A percentile compares a stretch with the other conserved stretches of the same genome.
Conservation (phyloP, 345 rosid genomes). For the Kandelia obovata region DNA sequence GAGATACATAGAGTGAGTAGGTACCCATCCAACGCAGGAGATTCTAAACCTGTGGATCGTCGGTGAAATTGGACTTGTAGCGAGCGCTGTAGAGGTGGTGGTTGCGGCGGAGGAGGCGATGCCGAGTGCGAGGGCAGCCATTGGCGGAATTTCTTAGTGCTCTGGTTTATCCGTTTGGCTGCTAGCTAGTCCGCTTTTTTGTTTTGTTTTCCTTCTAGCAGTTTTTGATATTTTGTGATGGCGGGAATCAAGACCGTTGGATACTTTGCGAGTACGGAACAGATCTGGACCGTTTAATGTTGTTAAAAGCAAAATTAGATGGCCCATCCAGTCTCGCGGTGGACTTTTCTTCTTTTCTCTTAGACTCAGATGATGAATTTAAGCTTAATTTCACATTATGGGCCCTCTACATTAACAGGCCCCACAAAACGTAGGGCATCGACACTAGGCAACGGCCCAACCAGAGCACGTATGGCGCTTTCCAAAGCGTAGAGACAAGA, state of each 20-base stretch:
- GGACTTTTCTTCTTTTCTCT: too few species aligned
- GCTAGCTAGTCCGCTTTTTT: background rate
- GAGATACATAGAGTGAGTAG: too few species aligned
- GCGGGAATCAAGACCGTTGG: conserved; percentile 23
- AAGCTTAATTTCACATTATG: too few species aligned
- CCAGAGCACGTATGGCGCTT: too few species aligned
- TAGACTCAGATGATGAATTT: too few species aligned
- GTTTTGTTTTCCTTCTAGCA: conserved; percentile 4
- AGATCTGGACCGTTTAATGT: background rate
- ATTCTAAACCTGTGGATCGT: conserved; percentile 26
- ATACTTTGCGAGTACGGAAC: background rate
- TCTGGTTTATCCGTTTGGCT: too few species aligned
- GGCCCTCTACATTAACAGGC: too few species aligned
- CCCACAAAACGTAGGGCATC: too few species aligned
- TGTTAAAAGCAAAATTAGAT: too few species aligned
- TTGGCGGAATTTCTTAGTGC: conserved; percentile 4
- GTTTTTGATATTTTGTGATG: background rate
- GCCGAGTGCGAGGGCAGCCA: conserved; percentile 64
- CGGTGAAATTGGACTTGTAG: conserved; percentile 22
- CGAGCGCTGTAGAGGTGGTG: conserved; percentile 15
- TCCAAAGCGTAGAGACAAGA: too few species aligned
- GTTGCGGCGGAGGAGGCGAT: conserved; percentile 27
- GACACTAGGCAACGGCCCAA: too few species aligned
- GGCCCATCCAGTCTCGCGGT: too few species aligned
- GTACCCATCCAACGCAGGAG: conserved; percentile 71